Conservation (phyloP, 1,139 yeast genomes). For the Blastobotrys apis region DNA sequence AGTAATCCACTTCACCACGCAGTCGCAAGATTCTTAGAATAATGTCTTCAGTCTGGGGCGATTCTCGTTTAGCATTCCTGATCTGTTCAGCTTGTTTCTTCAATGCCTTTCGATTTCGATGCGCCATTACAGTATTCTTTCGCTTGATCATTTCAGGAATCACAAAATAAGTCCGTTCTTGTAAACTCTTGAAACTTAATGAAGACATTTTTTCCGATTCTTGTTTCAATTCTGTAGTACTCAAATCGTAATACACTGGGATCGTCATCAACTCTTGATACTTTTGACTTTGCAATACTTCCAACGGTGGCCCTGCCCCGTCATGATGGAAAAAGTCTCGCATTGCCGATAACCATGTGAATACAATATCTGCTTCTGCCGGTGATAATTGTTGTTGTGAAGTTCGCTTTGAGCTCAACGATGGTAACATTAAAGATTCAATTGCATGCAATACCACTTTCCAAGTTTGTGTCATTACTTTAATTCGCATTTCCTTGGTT, state of each 20-base stretch:
- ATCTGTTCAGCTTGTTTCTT: slow-evolving; percentile 50
- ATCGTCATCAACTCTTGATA: slow-evolving; percentile 62
- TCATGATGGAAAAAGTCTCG: slow-evolving; percentile 73
- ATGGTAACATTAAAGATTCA: slow-evolving; percentile 67
- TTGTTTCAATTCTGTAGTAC: slow-evolving; percentile 46
- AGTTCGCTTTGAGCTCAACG: slow-evolving; percentile 56
- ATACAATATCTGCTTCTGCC: slow-evolving; percentile 63
- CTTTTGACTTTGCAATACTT: slow-evolving; percentile 56
- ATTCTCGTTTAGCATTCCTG: slow-evolving; percentile 48
- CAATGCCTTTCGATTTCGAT: slow-evolving; percentile 61
- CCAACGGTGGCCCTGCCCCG: slow-evolving; percentile 78
- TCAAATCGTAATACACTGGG: slow-evolving; percentile 63
- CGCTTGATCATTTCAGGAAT: slow-evolving; percentile 58
- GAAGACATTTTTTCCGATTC: slow-evolving; percentile 54
- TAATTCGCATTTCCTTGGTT: slow-evolving; percentile 53
- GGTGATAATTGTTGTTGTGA: slow-evolving; percentile 48
- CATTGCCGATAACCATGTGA: slow-evolving; percentile 65
- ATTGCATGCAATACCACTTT: slow-evolving; percentile 57
- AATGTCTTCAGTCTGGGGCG: slow-evolving; percentile 65
- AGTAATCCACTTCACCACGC: slow-evolving; percentile 45
- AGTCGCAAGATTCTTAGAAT: slow-evolving; percentile 53
- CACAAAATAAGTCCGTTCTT: slow-evolving; percentile 32
- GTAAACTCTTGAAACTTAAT: slow-evolving; percentile 28
- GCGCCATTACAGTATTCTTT: slow-evolving; percentile 65
- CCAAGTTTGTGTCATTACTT: slow-evolving; percentile 80